phyloP scores from a whole-genome alignment of 371 early-diverging fungal species.

The Mucor lusitanicus region DNA sequence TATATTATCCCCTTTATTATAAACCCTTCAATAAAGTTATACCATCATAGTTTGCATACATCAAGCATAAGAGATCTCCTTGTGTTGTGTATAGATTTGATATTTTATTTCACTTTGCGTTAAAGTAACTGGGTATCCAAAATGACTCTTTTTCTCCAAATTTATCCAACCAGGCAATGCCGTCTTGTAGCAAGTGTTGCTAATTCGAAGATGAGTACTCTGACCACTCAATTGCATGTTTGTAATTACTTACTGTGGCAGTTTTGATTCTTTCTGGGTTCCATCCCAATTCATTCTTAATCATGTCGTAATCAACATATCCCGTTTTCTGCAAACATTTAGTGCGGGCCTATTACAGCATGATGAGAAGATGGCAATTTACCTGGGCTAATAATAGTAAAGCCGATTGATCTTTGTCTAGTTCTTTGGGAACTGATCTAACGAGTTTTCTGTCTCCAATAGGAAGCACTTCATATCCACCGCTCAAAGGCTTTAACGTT shows the following conservation, averaged over 20 bases:
- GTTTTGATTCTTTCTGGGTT: slow-evolving; percentile 53
- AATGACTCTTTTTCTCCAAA: slow-evolving; percentile 63
- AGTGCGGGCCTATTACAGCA: background rate
- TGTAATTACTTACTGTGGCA: slow-evolving; percentile 32
- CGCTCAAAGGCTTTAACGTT: slow-evolving; percentile 81
- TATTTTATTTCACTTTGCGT: background rate
- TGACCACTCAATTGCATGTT: background rate
- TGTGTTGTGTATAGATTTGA: no score
- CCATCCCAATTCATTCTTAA: slow-evolving; percentile 63
- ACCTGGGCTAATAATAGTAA: slow-evolving; percentile 76
- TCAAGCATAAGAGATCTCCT: background rate
- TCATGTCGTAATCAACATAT: slow-evolving; percentile 60
- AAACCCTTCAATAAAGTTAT: background rate
- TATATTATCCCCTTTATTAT: background rate
- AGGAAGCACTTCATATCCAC: slow-evolving; percentile 79
- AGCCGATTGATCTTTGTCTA: slow-evolving; percentile 78
- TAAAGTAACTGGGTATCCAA: slow-evolving; percentile 82
- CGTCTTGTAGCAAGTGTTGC: slow-evolving; percentile 77
- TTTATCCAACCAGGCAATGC: slow-evolving; percentile 84
- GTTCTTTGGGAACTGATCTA: slow-evolving; percentile 87
- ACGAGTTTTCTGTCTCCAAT: slow-evolving; percentile 83
- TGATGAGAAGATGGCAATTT: background rate
- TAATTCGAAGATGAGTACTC: slow-evolving; percentile 19
- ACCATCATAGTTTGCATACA: slow-evolving; percentile 1
- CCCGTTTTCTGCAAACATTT: slow-evolving; percentile 50